Conservation (phyloP, 2,329 filamentous ascomycete species). For the Claviceps humidiphila region DNA sequence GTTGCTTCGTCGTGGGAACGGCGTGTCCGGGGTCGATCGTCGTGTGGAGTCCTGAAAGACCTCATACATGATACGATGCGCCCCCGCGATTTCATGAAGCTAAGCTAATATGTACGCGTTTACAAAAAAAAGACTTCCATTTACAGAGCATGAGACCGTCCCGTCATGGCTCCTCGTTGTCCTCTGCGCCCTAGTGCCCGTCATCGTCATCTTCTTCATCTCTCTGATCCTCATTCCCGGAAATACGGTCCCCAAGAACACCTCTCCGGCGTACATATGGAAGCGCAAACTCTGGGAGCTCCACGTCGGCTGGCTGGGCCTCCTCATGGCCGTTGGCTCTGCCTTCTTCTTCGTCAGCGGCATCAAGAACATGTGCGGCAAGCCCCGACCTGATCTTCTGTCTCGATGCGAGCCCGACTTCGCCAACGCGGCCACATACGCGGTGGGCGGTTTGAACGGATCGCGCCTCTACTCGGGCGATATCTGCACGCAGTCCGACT, state of each 20-base stretch:
- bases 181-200: conserved; percentile 51
- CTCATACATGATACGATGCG: background rate
- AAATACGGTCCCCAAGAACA: conserved; percentile 47
- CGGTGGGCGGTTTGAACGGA: conserved; percentile 50
- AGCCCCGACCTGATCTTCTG: conserved; percentile 70
- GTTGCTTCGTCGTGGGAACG: background rate
- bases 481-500: conserved; percentile 61
- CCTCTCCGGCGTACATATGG: conserved; percentile 55
- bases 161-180: conserved; percentile 51
- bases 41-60: background rate
- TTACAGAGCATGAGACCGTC: conserved; percentile 57
- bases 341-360: conserved; percentile 74
- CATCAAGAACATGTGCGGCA: conserved; percentile 65
- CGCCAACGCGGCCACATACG: conserved; percentile 41
- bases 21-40: background rate
- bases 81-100: background rate
- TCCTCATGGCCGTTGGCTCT: conserved; percentile 57
- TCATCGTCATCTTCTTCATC: conserved; percentile 53
- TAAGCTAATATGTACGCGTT: background rate
- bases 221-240: conserved; percentile 61
- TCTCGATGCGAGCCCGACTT: conserved; percentile 67
- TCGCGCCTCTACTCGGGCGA: conserved; percentile 59
- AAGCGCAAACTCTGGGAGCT: conserved; percentile 82
- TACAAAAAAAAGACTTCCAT: conserved; percentile 48
- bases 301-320: conserved; percentile 72